Evolutionary conservation across 768 basidiomycete species (phyloP).

Genomic region (Serendipita vermifera): DNA sequence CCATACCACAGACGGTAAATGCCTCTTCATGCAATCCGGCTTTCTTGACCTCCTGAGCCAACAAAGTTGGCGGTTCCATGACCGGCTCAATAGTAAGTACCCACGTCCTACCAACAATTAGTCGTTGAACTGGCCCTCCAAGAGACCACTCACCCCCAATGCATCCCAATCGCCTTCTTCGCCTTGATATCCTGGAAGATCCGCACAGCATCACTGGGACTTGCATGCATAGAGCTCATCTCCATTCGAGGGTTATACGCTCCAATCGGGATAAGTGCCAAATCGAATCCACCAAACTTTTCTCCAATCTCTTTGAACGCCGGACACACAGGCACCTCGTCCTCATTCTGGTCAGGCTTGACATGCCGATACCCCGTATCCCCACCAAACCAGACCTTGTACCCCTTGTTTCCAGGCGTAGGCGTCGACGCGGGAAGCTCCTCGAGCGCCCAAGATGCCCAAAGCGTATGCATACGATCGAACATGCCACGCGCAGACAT

Average conservation of each 20-base stretch:
- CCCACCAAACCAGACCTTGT: conserved; percentile 49
- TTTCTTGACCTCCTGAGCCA: conserved; percentile 40
- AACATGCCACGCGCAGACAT: conserved; percentile 36
- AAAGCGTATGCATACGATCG: conserved; percentile 46
- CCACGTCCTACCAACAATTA: conserved; percentile 32
- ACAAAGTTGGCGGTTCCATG: conserved; percentile 43
- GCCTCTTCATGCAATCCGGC: conserved; percentile 37
- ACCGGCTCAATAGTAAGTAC: conserved; percentile 41
- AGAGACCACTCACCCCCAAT: conserved; percentile 43
- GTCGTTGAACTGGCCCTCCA: conserved; percentile 12
- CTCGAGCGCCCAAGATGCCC: conserved; percentile 54
- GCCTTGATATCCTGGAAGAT: conserved; percentile 52
- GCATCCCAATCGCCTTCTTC: conserved; percentile 51
- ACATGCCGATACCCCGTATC: conserved; percentile 52
- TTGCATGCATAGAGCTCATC: conserved; percentile 48
- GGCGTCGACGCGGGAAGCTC: conserved; percentile 35
- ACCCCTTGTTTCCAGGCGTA: no score
- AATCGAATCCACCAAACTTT: conserved; percentile 24
- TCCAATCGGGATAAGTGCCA: conserved; percentile 33
- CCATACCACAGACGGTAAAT: conserved; percentile 46
- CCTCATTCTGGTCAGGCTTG: conserved; percentile 32
- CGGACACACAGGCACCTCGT: conserved; percentile 28
- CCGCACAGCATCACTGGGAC: conserved; percentile 53
- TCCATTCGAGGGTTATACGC: conserved; percentile 43
- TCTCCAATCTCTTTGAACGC: conserved; percentile 31